Evolutionary conservation across 2,329 filamentous ascomycete species (phyloP).

Genomic region (Lecanosticta acicola): DNA sequence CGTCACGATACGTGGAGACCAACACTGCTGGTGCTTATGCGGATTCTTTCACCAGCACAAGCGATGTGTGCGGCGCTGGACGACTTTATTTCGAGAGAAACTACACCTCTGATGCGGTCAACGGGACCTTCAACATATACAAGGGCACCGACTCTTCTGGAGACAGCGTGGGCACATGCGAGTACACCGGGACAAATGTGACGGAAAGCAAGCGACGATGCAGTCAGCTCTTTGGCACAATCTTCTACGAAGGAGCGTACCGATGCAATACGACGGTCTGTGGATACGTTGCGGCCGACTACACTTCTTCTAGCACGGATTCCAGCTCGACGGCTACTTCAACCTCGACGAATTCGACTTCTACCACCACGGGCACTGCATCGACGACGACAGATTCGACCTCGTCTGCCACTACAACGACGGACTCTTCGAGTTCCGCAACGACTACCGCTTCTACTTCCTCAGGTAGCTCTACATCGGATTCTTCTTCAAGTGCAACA

Average conservation of each 20-base stretch:
- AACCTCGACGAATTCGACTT: neutral
- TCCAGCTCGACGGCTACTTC: constrained; percentile 3
- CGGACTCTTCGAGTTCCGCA: neutral
- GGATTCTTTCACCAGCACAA: constrained; percentile 9
- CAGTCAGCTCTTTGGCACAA: constrained; percentile 7
- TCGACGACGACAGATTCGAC: neutral
- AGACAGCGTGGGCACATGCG: constrained; percentile 9
- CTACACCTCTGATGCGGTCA: constrained; percentile 5
- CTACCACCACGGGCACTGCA: neutral
- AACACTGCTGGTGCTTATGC: constrained; percentile 4
- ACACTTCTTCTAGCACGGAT: neutral
- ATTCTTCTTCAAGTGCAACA: neutral
- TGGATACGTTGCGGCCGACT: constrained; percentile 1
- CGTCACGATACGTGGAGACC: constrained; percentile 6
- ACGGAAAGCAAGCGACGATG: constrained; percentile 9
- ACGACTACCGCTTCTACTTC: neutral
- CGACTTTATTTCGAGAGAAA: constrained; percentile 9
- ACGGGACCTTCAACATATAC: constrained; percentile 13
- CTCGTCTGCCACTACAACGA: neutral
- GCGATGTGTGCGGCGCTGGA: constrained; percentile 9
- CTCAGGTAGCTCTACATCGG: neutral
- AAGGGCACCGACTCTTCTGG: constrained; percentile 9
- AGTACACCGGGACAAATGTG: constrained; percentile 6
- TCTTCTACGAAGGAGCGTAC: constrained; percentile 10
- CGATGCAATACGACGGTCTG: constrained; percentile 12